phyloP scores from a whole-genome alignment of 73 alveolate species.

The Paramecium tetraurelia region DNA sequence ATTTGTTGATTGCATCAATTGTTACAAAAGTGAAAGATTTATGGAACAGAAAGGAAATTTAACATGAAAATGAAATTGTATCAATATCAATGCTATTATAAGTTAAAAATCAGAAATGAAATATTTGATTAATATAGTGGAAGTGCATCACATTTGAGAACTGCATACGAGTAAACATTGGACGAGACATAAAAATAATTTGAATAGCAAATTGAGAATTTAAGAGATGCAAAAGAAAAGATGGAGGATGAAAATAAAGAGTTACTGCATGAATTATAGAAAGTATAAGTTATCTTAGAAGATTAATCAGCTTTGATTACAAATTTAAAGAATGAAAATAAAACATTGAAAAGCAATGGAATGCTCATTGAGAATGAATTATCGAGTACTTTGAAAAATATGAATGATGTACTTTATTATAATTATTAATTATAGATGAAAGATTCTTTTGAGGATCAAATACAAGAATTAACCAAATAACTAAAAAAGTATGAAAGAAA shows the following conservation, averaged over 20 bases:
- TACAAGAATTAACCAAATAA: background rate
- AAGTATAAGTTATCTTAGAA: slow-evolving; percentile 30
- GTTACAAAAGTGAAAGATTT: slow-evolving; percentile 36
- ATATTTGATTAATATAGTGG: slow-evolving; percentile 54
- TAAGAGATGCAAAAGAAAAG: slow-evolving; percentile 30
- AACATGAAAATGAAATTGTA: slow-evolving; percentile 48
- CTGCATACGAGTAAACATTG: slow-evolving; percentile 39
- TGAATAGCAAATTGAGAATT: slow-evolving; percentile 32
- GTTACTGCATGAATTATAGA: slow-evolving; percentile 38
- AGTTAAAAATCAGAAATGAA: slow-evolving; percentile 31
- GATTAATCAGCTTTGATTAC: slow-evolving; percentile 34
- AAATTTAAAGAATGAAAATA: slow-evolving; percentile 41
- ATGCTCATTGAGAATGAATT: slow-evolving; percentile 13
- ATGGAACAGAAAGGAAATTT: slow-evolving; percentile 36
- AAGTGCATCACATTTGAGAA: slow-evolving; percentile 39
- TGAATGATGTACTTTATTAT: background rate
- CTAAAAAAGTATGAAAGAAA: slow-evolving; percentile 28
- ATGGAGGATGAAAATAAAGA: slow-evolving; percentile 49
- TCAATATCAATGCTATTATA: background rate
- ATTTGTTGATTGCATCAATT: background rate
- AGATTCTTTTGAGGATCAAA: slow-evolving; percentile 40
- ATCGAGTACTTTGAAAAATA: slow-evolving; percentile 15
- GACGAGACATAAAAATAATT: slow-evolving; percentile 48
- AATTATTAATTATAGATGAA: background rate
- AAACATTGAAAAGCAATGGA: slow-evolving; percentile 4